Percentiles rank a stretch among this genome's conserved stretches.
Evolutionary conservation across 2,329 filamentous ascomycete genomes (phyloP).

Genomic region (Fusarium sp.): DNA sequence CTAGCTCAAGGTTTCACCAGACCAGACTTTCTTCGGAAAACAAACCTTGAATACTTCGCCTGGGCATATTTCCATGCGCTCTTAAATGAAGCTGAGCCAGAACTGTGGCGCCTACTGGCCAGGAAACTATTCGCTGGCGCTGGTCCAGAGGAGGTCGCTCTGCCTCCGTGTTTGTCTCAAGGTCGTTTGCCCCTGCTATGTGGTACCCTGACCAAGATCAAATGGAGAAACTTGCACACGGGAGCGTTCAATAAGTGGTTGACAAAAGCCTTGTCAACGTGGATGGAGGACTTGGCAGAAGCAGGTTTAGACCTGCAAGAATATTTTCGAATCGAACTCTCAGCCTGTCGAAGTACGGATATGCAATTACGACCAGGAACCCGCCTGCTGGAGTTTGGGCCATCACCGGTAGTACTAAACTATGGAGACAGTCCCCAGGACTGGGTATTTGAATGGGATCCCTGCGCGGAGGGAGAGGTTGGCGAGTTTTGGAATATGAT

Average conservation of each 20-base stretch:
- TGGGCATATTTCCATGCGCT: background rate
- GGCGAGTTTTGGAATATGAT: background rate
- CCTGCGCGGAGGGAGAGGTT: background rate
- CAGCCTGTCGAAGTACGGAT: background rate
- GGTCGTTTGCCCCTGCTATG: fast-evolving
- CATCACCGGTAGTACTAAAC: background rate
- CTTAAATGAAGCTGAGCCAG: background rate
- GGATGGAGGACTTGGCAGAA: background rate
- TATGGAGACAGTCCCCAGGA: background rate
- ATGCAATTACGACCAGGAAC: background rate
- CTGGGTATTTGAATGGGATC: background rate
- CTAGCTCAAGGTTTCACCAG: background rate
- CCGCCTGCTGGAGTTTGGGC: background rate
- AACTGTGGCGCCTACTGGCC: background rate
- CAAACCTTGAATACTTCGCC: background rate
- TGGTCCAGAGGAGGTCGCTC: fast-evolving
- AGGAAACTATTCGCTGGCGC: background rate
- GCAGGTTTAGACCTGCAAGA: background rate
- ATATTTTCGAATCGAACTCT: background rate
- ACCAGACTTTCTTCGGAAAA: background rate
- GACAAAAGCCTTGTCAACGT: fast-evolving
- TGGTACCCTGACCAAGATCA: fast-evolving
- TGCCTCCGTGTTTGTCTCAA: fast-evolving
- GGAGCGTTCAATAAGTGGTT: background rate
- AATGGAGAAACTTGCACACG: fast-evolving